A percentile compares a stretch with the other conserved stretches of the same genome.
phyloP scores from a whole-genome alignment of 2,329 filamentous ascomycete species.

The Ceratocystis colombiana region DNA sequence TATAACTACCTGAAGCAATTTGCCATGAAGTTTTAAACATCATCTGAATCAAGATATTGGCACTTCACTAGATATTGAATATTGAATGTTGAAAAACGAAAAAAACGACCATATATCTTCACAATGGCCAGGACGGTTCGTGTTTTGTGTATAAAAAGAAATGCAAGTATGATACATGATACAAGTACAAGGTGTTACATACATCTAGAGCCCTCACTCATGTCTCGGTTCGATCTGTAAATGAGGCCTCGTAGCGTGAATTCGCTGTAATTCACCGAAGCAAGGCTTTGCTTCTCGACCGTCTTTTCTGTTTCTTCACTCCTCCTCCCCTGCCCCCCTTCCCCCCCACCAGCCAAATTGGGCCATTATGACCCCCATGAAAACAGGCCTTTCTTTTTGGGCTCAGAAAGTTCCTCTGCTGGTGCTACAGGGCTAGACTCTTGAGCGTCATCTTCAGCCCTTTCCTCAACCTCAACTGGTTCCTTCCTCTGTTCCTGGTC shows the following conservation, averaged over 20 bases:
- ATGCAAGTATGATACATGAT: conserved; percentile 24
- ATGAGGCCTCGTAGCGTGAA: conserved; percentile 11
- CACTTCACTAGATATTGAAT: neutral
- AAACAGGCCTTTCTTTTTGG: conserved; percentile 21
- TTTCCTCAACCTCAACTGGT: conserved; percentile 23
- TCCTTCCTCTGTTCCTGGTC: conserved; percentile 19
- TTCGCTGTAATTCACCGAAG: conserved; percentile 13
- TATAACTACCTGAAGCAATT: conserved; percentile 79
- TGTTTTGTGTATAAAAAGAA: conserved; percentile 14
- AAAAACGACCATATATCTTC: neutral
- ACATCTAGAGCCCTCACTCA: conserved; percentile 14
- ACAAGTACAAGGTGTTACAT: conserved; percentile 25
- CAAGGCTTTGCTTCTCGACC: conserved; percentile 1
- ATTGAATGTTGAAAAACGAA: neutral
- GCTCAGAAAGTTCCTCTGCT: conserved; percentile 14
- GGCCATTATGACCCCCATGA: conserved; percentile 17
- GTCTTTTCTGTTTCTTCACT: conserved; percentile 4
- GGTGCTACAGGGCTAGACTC: conserved; percentile 17
- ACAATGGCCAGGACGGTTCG: neutral
- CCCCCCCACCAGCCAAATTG: neutral
- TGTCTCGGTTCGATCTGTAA: conserved; percentile 2
- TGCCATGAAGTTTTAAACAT: conserved; percentile 48
- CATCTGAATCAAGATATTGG: neutral
- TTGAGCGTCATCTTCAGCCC: conserved; percentile 27
- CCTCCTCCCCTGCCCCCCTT: neutral